These are phyloP conservation scores for Spergularia bocconei DNA, from an alignment of 148 eudicot genomes.

Conservation along the genomic window DNA sequence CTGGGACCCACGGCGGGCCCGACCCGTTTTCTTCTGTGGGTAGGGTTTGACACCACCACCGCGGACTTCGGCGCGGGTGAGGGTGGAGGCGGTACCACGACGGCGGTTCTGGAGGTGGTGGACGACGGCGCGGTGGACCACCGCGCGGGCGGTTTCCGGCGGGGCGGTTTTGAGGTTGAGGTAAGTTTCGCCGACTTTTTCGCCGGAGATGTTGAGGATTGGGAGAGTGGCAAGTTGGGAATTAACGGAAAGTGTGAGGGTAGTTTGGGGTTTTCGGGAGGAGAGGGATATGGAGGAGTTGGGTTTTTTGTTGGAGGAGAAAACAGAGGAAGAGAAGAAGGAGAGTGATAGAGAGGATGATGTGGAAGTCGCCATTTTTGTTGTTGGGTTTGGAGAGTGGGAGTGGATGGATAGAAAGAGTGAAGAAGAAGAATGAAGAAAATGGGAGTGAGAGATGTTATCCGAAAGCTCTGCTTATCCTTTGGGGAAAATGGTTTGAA, in stretches of 20 bases:
- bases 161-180: conserved; percentile 75
- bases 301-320: not conserved
- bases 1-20: conserved; percentile 83
- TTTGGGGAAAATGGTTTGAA: not conserved
- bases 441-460: too few relatives aligned
- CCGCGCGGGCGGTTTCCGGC: conserved; percentile 85
- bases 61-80: conserved; percentile 84
- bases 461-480: too few relatives aligned
- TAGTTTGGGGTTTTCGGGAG: conserved; percentile 9
- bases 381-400: not conserved
- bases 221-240: conserved; percentile 72
- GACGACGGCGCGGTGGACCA: conserved; percentile 89
- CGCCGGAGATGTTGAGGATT: conserved; percentile 69
- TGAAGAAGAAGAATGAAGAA: conserved; percentile 23
- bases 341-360: conserved; percentile 37
- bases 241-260: conserved; percentile 33
- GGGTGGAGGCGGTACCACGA: conserved; percentile 91
- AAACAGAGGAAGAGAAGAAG: conserved; percentile 24
- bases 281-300: conserved; percentile 27
- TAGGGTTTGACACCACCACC: conserved; percentile 87
- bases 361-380: conserved; percentile 32
- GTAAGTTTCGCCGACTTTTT: conserved; percentile 57
- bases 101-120: conserved; percentile 77
- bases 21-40: conserved; percentile 82
- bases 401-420: not conserved